A percentile compares a stretch with the other conserved stretches of the same genome.
phyloP scores from a whole-genome alignment of 139 green algal species.

The Chlorella sp. region DNA sequence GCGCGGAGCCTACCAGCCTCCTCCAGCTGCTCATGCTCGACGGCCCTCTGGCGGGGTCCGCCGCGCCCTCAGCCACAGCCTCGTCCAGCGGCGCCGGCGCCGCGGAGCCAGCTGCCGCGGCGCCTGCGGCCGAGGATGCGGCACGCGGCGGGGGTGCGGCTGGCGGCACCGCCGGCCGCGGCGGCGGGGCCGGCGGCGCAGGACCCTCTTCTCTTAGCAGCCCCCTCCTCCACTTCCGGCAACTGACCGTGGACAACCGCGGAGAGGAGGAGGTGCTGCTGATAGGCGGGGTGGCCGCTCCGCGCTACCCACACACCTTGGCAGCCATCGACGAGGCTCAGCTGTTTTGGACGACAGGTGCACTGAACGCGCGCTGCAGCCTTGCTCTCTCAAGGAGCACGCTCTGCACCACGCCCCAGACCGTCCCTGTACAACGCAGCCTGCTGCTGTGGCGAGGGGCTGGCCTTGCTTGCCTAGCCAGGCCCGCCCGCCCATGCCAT shows the following conservation, averaged over 20 bases:
- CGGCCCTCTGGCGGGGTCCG: neutral
- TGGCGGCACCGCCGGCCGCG: neutral
- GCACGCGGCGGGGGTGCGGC: neutral
- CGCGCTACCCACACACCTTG: conserved; percentile 22
- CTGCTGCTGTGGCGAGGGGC: neutral
- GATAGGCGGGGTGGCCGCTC: conserved; percentile 19
- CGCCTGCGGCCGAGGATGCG: neutral
- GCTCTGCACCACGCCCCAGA: neutral
- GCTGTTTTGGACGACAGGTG: conserved; percentile 31
- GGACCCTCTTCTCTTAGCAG: neutral
- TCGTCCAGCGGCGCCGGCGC: no score
- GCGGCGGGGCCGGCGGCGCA: no score
- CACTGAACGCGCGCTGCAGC: neutral
- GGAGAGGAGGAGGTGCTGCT: conserved; percentile 4
- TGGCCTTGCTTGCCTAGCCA: neutral
- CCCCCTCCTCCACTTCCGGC: conserved; percentile 4
- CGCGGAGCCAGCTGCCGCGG: neutral
- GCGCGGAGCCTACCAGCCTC: neutral
- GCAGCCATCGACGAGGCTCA: conserved; percentile 10
- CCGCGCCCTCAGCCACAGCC: neutral
- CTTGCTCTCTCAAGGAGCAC: neutral
- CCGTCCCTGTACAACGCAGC: neutral
- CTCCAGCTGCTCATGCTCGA: conserved; percentile 10
- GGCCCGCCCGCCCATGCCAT: neutral
- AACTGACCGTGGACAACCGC: conserved; percentile 9